A percentile compares a stretch with the other conserved stretches of the same genome.
phyloP scores from a whole-genome alignment of 371 early-diverging fungal genomes.

The Saksenaea oblongispora region DNA sequence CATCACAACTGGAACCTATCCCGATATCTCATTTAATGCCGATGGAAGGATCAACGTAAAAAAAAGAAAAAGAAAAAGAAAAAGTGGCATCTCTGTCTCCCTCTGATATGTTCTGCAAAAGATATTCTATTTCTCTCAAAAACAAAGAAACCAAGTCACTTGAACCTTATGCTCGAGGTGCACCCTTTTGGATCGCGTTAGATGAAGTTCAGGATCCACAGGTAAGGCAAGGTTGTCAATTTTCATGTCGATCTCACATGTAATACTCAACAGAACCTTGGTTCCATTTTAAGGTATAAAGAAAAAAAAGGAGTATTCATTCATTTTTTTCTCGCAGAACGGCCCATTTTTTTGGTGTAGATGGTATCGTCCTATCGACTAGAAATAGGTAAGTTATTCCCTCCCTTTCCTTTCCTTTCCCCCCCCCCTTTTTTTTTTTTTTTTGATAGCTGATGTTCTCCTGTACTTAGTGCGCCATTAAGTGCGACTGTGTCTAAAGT shows the following conservation, averaged over 20 bases:
- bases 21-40: background rate
- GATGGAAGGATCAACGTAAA: background rate
- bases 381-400: constrained; percentile 40
- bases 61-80: background rate
- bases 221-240: constrained; percentile 22
- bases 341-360: constrained; percentile 60
- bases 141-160: background rate
- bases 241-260: background rate
- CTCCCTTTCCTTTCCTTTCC: too few species aligned
- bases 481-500: constrained; percentile 63
- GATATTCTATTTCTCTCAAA: background rate
- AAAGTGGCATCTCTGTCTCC: background rate
- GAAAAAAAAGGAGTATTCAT: background rate
- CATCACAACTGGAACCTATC: constrained; percentile 11
- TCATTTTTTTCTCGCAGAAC: constrained; percentile 31
- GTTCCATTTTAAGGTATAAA: constrained; percentile 54
- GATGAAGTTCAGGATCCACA: constrained; percentile 71
- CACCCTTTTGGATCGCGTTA: constrained; percentile 53
- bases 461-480: constrained; percentile 47
- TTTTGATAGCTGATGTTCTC: background rate
- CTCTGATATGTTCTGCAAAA: background rate
- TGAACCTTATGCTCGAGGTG: background rate
- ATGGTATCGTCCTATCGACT: constrained; percentile 60
- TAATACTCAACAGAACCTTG: constrained; percentile 49
- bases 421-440: background rate